Evolutionary conservation across 1,284 basidiomycete genomes (phyloP).

Genomic region (Polyporus tsugae): DNA sequence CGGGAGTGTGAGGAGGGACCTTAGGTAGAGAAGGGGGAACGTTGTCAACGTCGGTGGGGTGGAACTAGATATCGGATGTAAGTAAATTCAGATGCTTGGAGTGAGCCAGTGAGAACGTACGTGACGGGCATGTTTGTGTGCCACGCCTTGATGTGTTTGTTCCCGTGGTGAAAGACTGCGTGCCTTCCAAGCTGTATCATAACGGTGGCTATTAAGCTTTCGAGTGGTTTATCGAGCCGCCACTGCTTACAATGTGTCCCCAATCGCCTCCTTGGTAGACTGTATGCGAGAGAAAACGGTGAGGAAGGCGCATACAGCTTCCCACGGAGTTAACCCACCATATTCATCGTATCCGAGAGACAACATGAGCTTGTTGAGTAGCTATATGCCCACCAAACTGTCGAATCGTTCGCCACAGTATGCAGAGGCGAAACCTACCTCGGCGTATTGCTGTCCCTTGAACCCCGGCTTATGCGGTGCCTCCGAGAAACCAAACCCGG

Average conservation of each 20-base stretch:
- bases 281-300: neutral
- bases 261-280: constrained; percentile 16
- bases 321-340: constrained; percentile 18
- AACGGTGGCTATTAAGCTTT: neutral
- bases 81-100: neutral
- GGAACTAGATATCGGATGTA: neutral
- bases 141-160: constrained; percentile 32
- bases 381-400: neutral
- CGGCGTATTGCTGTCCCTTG: constrained; percentile 9
- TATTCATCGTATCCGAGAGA: constrained; percentile 37
- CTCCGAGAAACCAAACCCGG: constrained; percentile 49
- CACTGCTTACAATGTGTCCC: constrained; percentile 10
- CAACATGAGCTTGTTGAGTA: constrained; percentile 33
- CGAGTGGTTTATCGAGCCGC: no score
- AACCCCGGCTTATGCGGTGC: constrained; percentile 46
- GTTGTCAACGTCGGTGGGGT: neutral
- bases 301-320: neutral
- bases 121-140: constrained; percentile 29
- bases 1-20: neutral
- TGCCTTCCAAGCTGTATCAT: constrained; percentile 12
- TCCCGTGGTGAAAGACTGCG: constrained; percentile 26
- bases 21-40: neutral
- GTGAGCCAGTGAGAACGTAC: constrained; percentile 28
- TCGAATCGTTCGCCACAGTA: neutral
- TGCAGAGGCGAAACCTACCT: constrained; percentile 9